Percentiles rank a stretch among this genome's conserved stretches.
Conservation (phyloP, 1,139 yeast species). For the Yamadazyma atmosphaerica region DNA sequence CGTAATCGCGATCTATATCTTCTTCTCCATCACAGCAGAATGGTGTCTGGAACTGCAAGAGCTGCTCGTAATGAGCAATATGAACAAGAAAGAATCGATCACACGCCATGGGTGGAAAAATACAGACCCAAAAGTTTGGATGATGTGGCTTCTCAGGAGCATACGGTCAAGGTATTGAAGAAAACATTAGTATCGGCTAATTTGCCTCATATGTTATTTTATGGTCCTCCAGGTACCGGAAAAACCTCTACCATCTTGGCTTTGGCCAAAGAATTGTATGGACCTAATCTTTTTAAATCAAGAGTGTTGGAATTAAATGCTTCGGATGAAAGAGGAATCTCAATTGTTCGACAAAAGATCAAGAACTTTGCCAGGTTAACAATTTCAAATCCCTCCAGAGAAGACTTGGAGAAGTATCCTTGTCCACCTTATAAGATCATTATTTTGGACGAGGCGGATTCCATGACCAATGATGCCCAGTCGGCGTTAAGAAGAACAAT, state of each 20-base stretch:
- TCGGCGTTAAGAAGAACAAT: slow-evolving; percentile 92
- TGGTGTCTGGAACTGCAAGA: slow-evolving; percentile 5
- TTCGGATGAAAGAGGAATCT: slow-evolving; percentile 92
- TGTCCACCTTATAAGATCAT: slow-evolving; percentile 93
- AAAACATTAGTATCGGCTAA: slow-evolving; percentile 78
- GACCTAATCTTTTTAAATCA: slow-evolving; percentile 63
- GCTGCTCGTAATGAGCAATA: slow-evolving; percentile 28
- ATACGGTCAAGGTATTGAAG: slow-evolving; percentile 82
- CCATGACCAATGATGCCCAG: slow-evolving; percentile 98
- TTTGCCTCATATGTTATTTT: slow-evolving; percentile 92
- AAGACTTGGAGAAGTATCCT: slow-evolving; percentile 72
- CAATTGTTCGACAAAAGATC: slow-evolving; percentile 89
- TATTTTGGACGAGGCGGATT: slow-evolving; percentile 93
- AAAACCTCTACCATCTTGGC: slow-evolving; percentile 93
- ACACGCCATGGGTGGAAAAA: slow-evolving; percentile 80
- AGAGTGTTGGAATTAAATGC: slow-evolving; percentile 93
- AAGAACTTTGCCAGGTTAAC: slow-evolving; percentile 89
- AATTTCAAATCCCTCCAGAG: slow-evolving; percentile 74
- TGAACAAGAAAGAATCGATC: slow-evolving; percentile 45
- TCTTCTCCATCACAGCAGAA: background rate
- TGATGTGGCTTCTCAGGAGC: slow-evolving; percentile 91
- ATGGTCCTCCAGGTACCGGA: slow-evolving; percentile 98
- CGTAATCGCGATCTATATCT: background rate
- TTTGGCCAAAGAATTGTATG: slow-evolving; percentile 80
- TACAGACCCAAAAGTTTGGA: slow-evolving; percentile 80